These are phyloP conservation scores for Ramaria rubella DNA, from an alignment of 768 basidiomycete genomes.

Conservation along the genomic window DNA sequence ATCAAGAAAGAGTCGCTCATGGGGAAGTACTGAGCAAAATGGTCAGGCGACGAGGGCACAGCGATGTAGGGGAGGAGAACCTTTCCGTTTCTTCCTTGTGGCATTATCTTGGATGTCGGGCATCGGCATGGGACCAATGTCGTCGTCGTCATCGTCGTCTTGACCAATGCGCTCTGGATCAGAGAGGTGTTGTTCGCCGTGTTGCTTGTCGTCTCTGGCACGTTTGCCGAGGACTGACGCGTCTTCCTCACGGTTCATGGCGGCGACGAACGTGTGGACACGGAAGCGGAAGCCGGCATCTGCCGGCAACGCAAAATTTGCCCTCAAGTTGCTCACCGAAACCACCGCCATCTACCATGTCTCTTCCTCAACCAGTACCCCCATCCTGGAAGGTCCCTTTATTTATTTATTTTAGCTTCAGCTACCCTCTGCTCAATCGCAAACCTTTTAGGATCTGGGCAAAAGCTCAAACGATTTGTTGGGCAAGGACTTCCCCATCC, in stretches of 20 bases:
- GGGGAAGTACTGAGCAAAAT: constrained; percentile 94
- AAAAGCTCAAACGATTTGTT: constrained; percentile 96
- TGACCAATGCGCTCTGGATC: constrained; percentile 31
- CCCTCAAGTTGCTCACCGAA: no score
- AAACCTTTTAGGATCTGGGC: constrained; percentile 70
- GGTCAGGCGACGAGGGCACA: constrained; percentile 1
- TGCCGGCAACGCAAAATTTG: no score
- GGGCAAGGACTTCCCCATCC: constrained; percentile 85
- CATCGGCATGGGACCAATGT: constrained; percentile 87
- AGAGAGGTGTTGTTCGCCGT: constrained; percentile 18
- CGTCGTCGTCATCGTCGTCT: constrained; percentile 63
- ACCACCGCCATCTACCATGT: no score
- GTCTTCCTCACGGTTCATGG: constrained; percentile 25
- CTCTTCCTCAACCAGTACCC: constrained; percentile 91
- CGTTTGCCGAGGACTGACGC: constrained; percentile 60
- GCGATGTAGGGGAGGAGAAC: constrained; percentile 29
- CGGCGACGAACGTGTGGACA: neutral
- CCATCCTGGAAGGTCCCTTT: constrained; percentile 86
- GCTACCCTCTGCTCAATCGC: neutral
- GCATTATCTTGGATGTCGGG: constrained; percentile 37
- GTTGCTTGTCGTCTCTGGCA: constrained; percentile 33
- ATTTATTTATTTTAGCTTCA: constrained; percentile 6
- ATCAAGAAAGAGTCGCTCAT: constrained; percentile 88
- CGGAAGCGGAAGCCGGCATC: neutral
- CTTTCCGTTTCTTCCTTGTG: constrained; percentile 78